Evolutionary conservation across 2,329 filamentous ascomycete genomes (phyloP).

Genomic region (Akanthomyces uredinophilus): DNA sequence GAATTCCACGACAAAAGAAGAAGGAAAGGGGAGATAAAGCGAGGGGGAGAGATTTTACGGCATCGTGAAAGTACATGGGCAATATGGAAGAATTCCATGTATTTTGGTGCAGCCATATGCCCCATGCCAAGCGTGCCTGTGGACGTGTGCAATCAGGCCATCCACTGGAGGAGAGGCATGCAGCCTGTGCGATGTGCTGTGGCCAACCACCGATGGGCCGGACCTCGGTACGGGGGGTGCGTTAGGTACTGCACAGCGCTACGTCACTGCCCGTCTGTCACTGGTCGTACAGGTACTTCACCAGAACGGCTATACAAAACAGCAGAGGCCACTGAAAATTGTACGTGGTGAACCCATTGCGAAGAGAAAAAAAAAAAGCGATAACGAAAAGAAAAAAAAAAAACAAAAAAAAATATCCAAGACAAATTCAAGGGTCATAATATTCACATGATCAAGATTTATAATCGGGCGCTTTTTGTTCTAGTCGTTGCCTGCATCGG

Average conservation of each 20-base stretch:
- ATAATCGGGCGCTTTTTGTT: background rate
- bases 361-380: too few relatives aligned
- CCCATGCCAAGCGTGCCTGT: too few relatives aligned
- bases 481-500: background rate
- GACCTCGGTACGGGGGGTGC: slow-evolving; percentile 3
- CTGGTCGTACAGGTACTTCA: background rate
- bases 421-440: background rate
- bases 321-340: background rate
- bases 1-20: background rate
- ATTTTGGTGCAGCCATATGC: too few relatives aligned
- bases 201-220: slow-evolving; percentile 1
- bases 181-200: background rate
- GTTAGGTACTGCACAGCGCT: background rate
- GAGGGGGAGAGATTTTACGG: too few relatives aligned
- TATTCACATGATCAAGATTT: background rate
- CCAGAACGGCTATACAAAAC: slow-evolving; percentile 4
- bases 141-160: background rate
- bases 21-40: background rate
- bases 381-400: background rate
- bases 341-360: background rate
- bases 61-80: too few relatives aligned
- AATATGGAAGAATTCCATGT: background rate
- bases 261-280: background rate
- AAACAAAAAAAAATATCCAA: background rate
- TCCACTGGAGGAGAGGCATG: background rate